These are phyloP conservation scores for Fraxinus dipetala DNA, from an alignment of 305 asterid species.

Conservation along the genomic window DNA sequence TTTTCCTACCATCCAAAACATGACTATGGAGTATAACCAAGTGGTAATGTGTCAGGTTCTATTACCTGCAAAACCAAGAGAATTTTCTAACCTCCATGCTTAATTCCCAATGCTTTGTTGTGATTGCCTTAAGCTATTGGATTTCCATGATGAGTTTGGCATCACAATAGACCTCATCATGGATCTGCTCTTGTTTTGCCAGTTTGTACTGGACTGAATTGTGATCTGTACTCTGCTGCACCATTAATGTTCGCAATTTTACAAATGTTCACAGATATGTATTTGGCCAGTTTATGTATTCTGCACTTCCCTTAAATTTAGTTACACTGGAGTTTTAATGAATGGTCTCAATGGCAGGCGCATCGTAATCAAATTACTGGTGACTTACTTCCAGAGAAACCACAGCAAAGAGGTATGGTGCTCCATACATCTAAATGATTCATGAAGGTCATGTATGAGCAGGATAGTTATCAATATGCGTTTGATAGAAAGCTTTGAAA, in stretches of 20 bases:
- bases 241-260: neutral
- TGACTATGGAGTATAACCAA: neutral
- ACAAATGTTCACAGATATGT: neutral
- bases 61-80: neutral
- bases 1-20: neutral
- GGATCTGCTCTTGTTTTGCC: neutral
- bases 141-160: neutral
- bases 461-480: neutral
- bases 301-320: neutral
- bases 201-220: neutral
- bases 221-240: neutral
- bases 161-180: neutral
- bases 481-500: neutral
- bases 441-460: neutral
- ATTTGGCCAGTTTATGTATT: neutral
- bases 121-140: neutral
- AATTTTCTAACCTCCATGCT: neutral
- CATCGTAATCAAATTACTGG: slow-evolving; percentile 86
- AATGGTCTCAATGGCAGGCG: slow-evolving; percentile 58
- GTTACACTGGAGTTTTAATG: neutral
- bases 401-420: slow-evolving; percentile 84
- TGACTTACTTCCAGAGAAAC: slow-evolving; percentile 90
- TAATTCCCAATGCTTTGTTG: neutral
- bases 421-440: slow-evolving; percentile 12
- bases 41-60: neutral